phyloP scores from a whole-genome alignment of 1,139 yeast genomes.

The Pichia sp. region DNA sequence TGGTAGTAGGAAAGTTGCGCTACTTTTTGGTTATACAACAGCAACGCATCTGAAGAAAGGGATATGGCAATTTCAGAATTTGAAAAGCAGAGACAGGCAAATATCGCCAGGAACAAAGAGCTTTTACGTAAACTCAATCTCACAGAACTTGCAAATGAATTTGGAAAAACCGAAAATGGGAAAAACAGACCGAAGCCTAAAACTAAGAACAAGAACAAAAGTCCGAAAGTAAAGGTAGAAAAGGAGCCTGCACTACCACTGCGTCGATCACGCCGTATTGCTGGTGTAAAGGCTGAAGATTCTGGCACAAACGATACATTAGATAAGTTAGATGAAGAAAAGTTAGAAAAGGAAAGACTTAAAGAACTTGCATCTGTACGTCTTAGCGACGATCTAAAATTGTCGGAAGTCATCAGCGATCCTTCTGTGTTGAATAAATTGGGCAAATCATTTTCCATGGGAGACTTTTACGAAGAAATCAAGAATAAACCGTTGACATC shows the following conservation, averaged over 20 bases:
- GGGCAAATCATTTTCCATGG: constrained; percentile 63
- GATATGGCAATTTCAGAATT: constrained; percentile 49
- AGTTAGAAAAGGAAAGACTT: constrained; percentile 39
- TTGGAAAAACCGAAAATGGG: constrained; percentile 23
- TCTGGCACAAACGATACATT: constrained; percentile 27
- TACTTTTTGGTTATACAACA: too few relatives aligned
- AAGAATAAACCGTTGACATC: constrained; percentile 33
- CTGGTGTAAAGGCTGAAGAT: constrained; percentile 52
- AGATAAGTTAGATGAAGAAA: constrained; percentile 31
- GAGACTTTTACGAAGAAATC: constrained; percentile 66
- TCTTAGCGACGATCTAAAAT: constrained; percentile 56
- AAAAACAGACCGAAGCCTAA: constrained; percentile 19
- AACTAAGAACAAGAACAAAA: constrained; percentile 13
- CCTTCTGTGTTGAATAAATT: constrained; percentile 30
- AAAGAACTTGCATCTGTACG: constrained; percentile 53
- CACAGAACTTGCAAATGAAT: constrained; percentile 36
- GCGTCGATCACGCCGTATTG: constrained; percentile 61
- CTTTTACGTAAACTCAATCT: constrained; percentile 45
- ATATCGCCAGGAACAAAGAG: constrained; percentile 52
- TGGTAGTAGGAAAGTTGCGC: background rate
- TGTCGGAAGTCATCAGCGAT: constrained; percentile 49
- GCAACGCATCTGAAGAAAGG: background rate
- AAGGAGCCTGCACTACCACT: constrained; percentile 41
- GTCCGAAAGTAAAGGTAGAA: constrained; percentile 25
- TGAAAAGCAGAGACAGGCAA: constrained; percentile 63